A percentile compares a stretch with the other conserved stretches of the same genome.
Evolutionary conservation across 2,329 filamentous ascomycete genomes (phyloP).

Genomic region (Chaetomiaceae sp.): DNA sequence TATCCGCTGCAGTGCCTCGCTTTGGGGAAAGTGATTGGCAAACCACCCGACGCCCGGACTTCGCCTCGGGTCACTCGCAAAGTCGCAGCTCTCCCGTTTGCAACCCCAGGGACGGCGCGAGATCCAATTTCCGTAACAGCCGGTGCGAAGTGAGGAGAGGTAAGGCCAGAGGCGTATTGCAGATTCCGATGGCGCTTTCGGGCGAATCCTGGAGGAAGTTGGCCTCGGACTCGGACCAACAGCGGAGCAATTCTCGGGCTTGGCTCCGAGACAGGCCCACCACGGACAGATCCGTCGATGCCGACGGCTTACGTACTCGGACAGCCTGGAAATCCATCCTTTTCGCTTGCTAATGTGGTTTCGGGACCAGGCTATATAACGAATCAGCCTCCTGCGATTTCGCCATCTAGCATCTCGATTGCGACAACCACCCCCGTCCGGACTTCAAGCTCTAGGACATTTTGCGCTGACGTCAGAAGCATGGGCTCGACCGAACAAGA

Average conservation of each 20-base stretch:
- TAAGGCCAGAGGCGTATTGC: no score
- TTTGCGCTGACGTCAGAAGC: background rate
- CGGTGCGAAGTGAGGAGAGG: no score
- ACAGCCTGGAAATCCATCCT: background rate
- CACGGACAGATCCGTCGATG: background rate
- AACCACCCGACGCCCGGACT: no score
- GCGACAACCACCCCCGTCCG: conserved; percentile 3
- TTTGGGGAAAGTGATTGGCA: no score
- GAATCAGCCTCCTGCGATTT: background rate
- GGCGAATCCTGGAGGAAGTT: background rate
- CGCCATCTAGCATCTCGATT: conserved; percentile 11
- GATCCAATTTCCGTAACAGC: no score
- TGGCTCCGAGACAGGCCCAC: background rate
- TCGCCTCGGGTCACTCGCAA: no score
- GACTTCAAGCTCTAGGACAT: background rate
- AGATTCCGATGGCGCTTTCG: no score
- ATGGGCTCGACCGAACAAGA: background rate
- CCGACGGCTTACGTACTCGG: conserved; percentile 4
- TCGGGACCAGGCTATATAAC: conserved; percentile 4
- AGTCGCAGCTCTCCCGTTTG: no score
- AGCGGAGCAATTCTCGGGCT: background rate
- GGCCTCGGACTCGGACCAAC: conserved; percentile 5
- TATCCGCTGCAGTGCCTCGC: no score
- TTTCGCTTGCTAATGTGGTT: no score
- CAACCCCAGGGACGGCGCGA: no score